These are phyloP conservation scores for Pythium pyrilobum DNA, from an alignment of 352 stramenopile genomes.

Conservation along the genomic window DNA sequence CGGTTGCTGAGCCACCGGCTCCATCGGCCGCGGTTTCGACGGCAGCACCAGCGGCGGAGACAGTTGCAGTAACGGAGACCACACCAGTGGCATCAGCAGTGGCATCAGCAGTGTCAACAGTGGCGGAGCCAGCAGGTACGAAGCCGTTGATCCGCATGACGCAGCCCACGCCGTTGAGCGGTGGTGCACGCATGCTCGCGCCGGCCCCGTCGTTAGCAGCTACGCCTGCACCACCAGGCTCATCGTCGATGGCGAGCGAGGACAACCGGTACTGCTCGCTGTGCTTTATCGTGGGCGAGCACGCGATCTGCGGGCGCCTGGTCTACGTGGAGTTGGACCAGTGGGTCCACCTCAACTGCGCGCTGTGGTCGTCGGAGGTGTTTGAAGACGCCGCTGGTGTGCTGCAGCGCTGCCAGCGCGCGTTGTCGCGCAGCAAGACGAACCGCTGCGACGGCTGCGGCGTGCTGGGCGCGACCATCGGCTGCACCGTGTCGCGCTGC, in stretches of 20 bases:
- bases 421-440: conserved; percentile 79
- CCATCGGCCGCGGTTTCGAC: too few relatives aligned
- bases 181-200: background rate
- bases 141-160: conserved; percentile 1
- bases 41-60: too few relatives aligned
- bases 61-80: too few relatives aligned
- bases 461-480: conserved; percentile 87
- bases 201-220: background rate
- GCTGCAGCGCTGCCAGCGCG: conserved; percentile 86
- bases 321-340: conserved; percentile 77
- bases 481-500: conserved; percentile 86
- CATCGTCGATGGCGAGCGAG: conserved; percentile 17
- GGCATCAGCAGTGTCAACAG: too few relatives aligned
- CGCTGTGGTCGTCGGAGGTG: conserved; percentile 91
- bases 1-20: too few relatives aligned
- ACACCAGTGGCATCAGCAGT: too few relatives aligned
- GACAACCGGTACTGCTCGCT: conserved; percentile 76
- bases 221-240: background rate
- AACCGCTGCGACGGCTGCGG: conserved; percentile 91
- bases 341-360: conserved; percentile 92
- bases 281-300: conserved; percentile 81
- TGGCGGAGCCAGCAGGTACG: too few relatives aligned
- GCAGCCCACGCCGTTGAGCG: background rate
- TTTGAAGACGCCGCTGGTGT: conserved; percentile 72
- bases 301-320: conserved; percentile 62